Percentiles rank a stretch among this genome's conserved stretches.
phyloP scores from a whole-genome alignment of 805 yeast species.

The Spathaspora gorwiae region DNA sequence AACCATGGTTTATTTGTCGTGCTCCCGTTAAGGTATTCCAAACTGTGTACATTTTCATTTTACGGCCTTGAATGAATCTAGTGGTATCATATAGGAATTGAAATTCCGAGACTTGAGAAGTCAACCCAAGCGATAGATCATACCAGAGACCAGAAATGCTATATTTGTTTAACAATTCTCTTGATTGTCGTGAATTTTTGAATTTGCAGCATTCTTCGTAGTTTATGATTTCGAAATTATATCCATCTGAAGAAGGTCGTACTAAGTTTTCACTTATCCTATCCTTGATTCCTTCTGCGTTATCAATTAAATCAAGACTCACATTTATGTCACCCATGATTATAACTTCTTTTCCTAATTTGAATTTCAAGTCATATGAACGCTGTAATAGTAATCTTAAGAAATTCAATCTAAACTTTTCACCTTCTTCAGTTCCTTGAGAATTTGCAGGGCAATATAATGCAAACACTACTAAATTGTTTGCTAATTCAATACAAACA shows the following conservation, averaged over 20 bases:
- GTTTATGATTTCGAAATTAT: slow-evolving; percentile 21
- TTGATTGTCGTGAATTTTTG: slow-evolving; percentile 23
- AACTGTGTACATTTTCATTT: slow-evolving; percentile 73
- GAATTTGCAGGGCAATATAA: slow-evolving; percentile 94
- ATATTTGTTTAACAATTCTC: slow-evolving; percentile 26
- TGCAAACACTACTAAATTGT: slow-evolving; percentile 55
- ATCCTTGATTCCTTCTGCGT: slow-evolving; percentile 62
- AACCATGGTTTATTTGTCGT: slow-evolving; percentile 80
- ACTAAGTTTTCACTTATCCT: slow-evolving; percentile 36
- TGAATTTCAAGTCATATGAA: slow-evolving; percentile 45
- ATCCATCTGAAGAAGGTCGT: slow-evolving; percentile 9
- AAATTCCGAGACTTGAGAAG: not conserved
- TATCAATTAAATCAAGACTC: slow-evolving; percentile 73
- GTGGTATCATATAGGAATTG: slow-evolving; percentile 54
- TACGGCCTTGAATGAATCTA: slow-evolving; percentile 51
- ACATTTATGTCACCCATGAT: slow-evolving; percentile 89
- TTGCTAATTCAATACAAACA: slow-evolving; percentile 66
- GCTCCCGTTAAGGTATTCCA: slow-evolving; percentile 83
- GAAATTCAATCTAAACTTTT: slow-evolving; percentile 53
- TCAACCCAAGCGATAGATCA: slow-evolving; percentile 2
- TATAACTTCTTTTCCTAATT: slow-evolving; percentile 61
- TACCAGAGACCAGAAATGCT: slow-evolving; percentile 16
- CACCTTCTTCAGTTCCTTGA: slow-evolving; percentile 61
- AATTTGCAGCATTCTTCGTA: slow-evolving; percentile 31
- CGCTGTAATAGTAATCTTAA: slow-evolving; percentile 58